Conservation (phyloP, 495 filamentous ascomycete genomes). For the Aspergillus sparsus region DNA sequence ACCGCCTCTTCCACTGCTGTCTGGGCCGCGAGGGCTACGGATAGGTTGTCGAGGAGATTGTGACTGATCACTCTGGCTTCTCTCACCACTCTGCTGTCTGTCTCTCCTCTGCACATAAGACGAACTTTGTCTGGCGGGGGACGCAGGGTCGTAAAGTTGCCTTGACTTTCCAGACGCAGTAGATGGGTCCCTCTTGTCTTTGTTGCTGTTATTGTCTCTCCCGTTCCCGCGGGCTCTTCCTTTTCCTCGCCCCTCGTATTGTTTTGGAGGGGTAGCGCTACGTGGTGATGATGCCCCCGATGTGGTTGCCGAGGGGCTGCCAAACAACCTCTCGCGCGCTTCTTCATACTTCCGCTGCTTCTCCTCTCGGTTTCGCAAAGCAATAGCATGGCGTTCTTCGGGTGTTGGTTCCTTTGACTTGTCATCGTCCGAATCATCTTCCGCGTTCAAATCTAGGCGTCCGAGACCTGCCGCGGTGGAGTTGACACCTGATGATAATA, state of each 20-base stretch:
- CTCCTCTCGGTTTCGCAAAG: slow-evolving; percentile 77
- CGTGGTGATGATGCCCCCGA: slow-evolving; percentile 60
- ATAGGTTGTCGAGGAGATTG: slow-evolving; percentile 57
- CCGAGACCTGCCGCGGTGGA: slow-evolving; percentile 59
- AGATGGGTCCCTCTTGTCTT: slow-evolving; percentile 52
- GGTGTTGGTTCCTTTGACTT: slow-evolving; percentile 58
- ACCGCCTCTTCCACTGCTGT: slow-evolving; percentile 71
- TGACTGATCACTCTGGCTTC: slow-evolving; percentile 39
- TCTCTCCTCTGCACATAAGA: slow-evolving; percentile 55
- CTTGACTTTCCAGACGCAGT: slow-evolving; percentile 43
- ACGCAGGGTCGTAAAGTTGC: slow-evolving; percentile 75
- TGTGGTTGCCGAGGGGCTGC: slow-evolving; percentile 50
- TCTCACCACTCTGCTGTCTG: slow-evolving; percentile 36
- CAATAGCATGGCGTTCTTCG: slow-evolving; percentile 71
- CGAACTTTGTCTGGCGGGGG: slow-evolving; percentile 60
- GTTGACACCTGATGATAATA: slow-evolving; percentile 35
- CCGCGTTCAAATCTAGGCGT: slow-evolving; percentile 54
- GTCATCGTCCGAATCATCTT: slow-evolving; percentile 68
- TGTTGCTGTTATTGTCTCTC: slow-evolving; percentile 32
- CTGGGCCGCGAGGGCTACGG: slow-evolving; percentile 72
- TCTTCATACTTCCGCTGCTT: slow-evolving; percentile 88
- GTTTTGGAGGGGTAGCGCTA: slow-evolving; percentile 63
- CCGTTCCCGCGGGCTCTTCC: slow-evolving; percentile 43
- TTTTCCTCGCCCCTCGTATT: slow-evolving; percentile 41
- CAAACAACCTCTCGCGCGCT: slow-evolving; percentile 80